Conservation (phyloP, 306 rosid species). For the Cotoneaster glaucophyllus region DNA sequence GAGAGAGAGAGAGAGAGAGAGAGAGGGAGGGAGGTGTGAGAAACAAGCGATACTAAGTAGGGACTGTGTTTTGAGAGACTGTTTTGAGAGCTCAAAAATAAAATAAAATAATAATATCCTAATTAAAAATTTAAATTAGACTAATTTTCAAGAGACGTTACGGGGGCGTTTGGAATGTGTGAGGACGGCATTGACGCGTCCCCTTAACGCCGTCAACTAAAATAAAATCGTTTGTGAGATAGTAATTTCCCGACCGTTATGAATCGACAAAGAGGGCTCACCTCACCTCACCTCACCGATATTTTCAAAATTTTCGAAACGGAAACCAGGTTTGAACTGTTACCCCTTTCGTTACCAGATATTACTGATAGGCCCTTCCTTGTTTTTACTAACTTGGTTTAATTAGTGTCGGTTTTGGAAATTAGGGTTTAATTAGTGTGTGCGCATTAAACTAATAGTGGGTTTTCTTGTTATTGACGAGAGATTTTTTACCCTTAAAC, state of each 20-base stretch:
- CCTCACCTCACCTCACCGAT: background rate
- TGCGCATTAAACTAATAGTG: background rate
- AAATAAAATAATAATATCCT: background rate
- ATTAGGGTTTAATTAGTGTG: background rate
- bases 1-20: conserved; percentile 9
- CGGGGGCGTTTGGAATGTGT: conserved; percentile 27
- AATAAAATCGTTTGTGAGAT: conserved; percentile 20
- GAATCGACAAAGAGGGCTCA: conserved; percentile 29
- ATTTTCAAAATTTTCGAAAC: conserved; percentile 29
- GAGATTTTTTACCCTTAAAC: too few relatives aligned
- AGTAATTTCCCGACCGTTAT: conserved; percentile 61
- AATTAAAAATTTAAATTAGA: background rate
- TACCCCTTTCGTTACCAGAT: background rate
- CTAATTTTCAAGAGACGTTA: conserved; percentile 25
- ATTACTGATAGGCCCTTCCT: conserved; percentile 12
- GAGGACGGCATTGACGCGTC: conserved; percentile 25
- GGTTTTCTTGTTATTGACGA: background rate
- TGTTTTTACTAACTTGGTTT: background rate
- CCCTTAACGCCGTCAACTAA: conserved; percentile 39
- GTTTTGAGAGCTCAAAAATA: background rate
- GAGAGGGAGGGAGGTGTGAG: conserved; percentile 15
- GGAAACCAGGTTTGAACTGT: conserved; percentile 5
- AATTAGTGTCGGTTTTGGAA: background rate
- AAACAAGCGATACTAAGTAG: conserved; percentile 1
- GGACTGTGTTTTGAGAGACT: background rate